Percentiles rank a stretch among this genome's conserved stretches.
Conservation (phyloP, 1,284 basidiomycete species). For the Agroathelia rolfsii region DNA sequence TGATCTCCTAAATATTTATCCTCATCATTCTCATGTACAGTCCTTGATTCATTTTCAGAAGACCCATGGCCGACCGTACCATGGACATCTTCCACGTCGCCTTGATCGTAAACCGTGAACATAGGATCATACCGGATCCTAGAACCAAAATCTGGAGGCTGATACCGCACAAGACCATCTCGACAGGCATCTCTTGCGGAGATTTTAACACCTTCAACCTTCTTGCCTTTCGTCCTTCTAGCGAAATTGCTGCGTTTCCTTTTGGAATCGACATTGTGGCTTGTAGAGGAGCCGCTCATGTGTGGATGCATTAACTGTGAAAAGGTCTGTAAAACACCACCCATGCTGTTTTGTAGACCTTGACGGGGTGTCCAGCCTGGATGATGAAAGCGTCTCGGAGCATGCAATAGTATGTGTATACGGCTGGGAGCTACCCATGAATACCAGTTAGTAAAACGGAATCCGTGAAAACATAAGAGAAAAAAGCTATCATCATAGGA, state of each 20-base stretch:
- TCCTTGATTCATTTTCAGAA: conserved; percentile 10
- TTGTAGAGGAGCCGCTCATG: conserved; percentile 28
- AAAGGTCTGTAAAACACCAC: conserved; percentile 21
- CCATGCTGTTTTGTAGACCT: no score
- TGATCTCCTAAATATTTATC: conserved; percentile 26
- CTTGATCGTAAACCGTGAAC: no score
- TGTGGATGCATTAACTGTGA: conserved; percentile 26
- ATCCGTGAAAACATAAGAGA: conserved; percentile 6
- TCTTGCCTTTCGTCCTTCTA: conserved; percentile 22
- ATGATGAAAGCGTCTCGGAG: conserved; percentile 60
- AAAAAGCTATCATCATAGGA: no score
- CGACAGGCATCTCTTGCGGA: no score
- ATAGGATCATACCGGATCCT: no score
- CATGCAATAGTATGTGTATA: conserved; percentile 58
- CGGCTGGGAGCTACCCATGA: conserved; percentile 48
- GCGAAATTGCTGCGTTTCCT: conserved; percentile 5
- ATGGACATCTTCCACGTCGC: conserved; percentile 23
- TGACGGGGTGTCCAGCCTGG: conserved; percentile 69
- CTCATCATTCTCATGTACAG: conserved; percentile 30
- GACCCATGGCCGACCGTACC: conserved; percentile 17
- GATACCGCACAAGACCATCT: no score
- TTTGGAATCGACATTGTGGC: conserved; percentile 18
- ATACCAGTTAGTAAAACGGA: conserved; percentile 2
- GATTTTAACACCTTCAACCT: conserved; percentile 55
- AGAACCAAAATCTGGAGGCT: no score